Evolutionary conservation across 768 basidiomycete species (phyloP).

Genomic region (Kwoniella mangroviensis): DNA sequence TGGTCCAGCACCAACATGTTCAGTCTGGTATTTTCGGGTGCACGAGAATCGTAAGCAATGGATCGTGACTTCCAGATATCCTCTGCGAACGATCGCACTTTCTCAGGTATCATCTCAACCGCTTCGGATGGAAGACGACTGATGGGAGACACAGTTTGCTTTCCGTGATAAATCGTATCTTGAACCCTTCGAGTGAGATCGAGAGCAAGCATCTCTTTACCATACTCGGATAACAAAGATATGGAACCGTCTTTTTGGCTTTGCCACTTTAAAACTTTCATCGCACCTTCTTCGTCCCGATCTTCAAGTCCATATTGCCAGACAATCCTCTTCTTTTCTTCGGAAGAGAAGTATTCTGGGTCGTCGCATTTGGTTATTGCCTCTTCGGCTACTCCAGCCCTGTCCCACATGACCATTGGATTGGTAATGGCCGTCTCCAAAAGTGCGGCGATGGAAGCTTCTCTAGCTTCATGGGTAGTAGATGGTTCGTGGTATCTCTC

Average conservation of each 20-base stretch:
- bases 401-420: background rate
- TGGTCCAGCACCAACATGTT: too few relatives aligned
- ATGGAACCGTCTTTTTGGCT: background rate
- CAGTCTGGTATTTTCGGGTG: too few relatives aligned
- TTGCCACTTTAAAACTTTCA: background rate
- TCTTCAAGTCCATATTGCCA: background rate
- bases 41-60: background rate
- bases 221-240: background rate
- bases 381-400: background rate
- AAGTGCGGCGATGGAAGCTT: background rate
- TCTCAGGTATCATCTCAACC: background rate
- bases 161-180: background rate
- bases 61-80: background rate
- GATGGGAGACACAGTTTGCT: fast-evolving
- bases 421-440: background rate
- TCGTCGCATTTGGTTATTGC: background rate
- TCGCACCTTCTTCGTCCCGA: background rate
- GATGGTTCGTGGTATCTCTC: background rate
- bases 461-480: background rate
- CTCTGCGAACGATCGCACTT: background rate
- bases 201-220: background rate
- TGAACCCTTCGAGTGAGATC: background rate
- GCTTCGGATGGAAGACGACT: background rate
- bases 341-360: background rate
- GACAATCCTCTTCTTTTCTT: background rate